Evolutionary conservation across 2,329 filamentous ascomycete species (phyloP), one percentile per base, ranked within the genome.

Genomic region (Colletotrichum zoysiae): DNA sequence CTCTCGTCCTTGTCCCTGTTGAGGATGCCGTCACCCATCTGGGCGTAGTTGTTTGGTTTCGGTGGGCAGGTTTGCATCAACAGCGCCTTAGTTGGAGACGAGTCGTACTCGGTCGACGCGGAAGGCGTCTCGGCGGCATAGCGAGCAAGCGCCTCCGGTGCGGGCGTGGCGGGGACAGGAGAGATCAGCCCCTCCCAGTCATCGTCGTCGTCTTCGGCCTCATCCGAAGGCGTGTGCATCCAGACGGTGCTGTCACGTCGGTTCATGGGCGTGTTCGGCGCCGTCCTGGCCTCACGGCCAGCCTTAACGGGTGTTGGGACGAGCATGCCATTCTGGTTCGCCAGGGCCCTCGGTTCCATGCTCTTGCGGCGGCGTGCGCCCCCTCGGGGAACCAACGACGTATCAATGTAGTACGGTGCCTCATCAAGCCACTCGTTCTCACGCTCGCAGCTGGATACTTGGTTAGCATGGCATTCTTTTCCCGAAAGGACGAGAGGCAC

Each of bases 361-460:
- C 90, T 93, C 85, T 94, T 95, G 65, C 93, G 88, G 62, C 93
- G 89, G 66, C 92, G 90, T 61, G 87, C 88, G 11, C 92, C 91
- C 23, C 92, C 92, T 2, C 92, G 91, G 23, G 93, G 91, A 44
- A 93, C 82, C 55, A 90, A 83, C 2, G 87, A 85, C 40, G 90
- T 90, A 79, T 95, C 91, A 56, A 95, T 88, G 57, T 87, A 85
- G 79, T 94, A 95, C 0, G 88, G 84, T 0, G 84, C 82, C 78
- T 96, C 93, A 40, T 94, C 91, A 3, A 95, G 84, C 93, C 93
- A 95, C 78, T 89, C 84, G 74, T 92, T 92, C 77, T 93, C 89
- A 18, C 91, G 86, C 79, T 95, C 92, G 76, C 93, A 95, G 76
- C 92, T 93, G 59, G 26, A 6, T 6, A 3, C 16, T 18, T 63